Conservation (phyloP, 2,329 filamentous ascomycete genomes). For the Immersiporthe knoxdaviesiana region DNA sequence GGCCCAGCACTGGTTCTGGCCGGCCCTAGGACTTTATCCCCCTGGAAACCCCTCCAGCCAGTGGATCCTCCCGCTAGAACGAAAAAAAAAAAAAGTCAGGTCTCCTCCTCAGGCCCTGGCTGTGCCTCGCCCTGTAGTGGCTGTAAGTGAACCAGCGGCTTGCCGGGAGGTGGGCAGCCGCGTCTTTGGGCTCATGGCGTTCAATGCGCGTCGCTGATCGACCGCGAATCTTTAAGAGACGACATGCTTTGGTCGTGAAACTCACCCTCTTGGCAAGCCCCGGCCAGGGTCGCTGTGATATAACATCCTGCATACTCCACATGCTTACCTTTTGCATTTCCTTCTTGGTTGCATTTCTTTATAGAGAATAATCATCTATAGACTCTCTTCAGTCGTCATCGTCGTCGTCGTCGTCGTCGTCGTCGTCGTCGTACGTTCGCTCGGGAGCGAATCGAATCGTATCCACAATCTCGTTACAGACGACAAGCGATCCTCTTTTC, state of each 20-base stretch:
- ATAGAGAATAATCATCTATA: neutral
- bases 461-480: neutral
- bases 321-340: neutral
- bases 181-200: slow-evolving; percentile 8
- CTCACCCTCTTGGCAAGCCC: slow-evolving; percentile 2
- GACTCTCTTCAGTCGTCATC: neutral
- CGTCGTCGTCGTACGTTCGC: neutral
- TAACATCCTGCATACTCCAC: slow-evolving; percentile 5
- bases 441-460: neutral
- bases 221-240: slow-evolving; percentile 15
- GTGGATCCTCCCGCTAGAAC: slow-evolving; percentile 6
- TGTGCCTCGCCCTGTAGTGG: neutral
- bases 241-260: slow-evolving; percentile 15
- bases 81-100: neutral
- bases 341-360: neutral
- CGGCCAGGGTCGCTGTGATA: neutral
- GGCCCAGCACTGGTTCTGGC: slow-evolving; percentile 26
- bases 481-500: neutral
- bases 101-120: neutral
- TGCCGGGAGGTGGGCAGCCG: slow-evolving; percentile 17
- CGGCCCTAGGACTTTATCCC: slow-evolving; percentile 14
- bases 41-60: slow-evolving; percentile 18
- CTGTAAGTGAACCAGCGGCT: neutral
- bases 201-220: slow-evolving; percentile 24
- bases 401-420: neutral